Conservation (phyloP, 2,329 filamentous ascomycete species). For the Claviceps arundinis region DNA sequence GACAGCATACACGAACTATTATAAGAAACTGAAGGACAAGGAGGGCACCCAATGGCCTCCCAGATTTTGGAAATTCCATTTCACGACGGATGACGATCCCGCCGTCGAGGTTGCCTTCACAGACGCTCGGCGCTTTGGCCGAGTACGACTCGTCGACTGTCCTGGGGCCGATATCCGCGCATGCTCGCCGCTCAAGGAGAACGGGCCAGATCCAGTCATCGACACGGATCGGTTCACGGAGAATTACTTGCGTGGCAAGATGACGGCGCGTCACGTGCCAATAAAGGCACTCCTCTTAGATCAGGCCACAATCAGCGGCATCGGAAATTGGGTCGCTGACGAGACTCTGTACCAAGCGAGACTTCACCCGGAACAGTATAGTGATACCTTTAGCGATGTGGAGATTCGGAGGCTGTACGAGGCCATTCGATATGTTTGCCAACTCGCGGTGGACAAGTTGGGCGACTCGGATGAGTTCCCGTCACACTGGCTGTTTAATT, state of each 20-base stretch:
- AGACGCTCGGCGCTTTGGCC: conserved; percentile 65
- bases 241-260: conserved; percentile 57
- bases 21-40: conserved; percentile 53
- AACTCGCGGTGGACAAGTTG: conserved; percentile 62
- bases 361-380: conserved; percentile 87
- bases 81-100: conserved; percentile 47
- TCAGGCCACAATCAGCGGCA: conserved; percentile 77
- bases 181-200: conserved; percentile 69
- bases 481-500: conserved; percentile 73
- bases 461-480: conserved; percentile 79
- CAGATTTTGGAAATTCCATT: conserved; percentile 73
- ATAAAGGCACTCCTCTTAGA: conserved; percentile 83
- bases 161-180: conserved; percentile 62
- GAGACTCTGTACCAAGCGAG: conserved; percentile 83
- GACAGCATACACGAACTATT: conserved; percentile 70
- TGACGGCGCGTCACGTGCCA: conserved; percentile 67
- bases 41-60: conserved; percentile 67
- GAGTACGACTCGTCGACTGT: conserved; percentile 73
- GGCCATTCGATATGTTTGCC: conserved; percentile 65
- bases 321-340: conserved; percentile 96
- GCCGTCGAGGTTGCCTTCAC: conserved; percentile 62
- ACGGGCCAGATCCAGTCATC: conserved; percentile 83
- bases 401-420: conserved; percentile 62
- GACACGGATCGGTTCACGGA: conserved; percentile 67
- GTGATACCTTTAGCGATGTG: conserved; percentile 60